These are phyloP conservation scores for Periconia digitata DNA, from an alignment of 2,329 filamentous ascomycete species.

Conservation along the genomic window DNA sequence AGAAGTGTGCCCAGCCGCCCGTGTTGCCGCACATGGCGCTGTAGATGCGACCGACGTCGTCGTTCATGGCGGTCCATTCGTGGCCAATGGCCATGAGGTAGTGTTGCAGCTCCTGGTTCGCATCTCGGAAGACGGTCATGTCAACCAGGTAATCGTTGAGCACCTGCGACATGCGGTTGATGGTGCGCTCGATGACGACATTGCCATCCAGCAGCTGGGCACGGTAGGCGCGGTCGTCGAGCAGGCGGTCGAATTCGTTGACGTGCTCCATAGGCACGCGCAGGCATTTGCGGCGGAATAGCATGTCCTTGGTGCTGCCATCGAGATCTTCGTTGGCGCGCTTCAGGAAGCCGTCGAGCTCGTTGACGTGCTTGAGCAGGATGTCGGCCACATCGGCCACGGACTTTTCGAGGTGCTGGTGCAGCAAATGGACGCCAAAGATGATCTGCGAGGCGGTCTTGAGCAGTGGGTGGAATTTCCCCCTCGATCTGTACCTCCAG, in stretches of 20 bases:
- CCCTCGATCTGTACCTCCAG: slow-evolving; percentile 75
- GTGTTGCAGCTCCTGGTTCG: slow-evolving; percentile 72
- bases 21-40: slow-evolving; percentile 91
- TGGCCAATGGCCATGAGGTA: slow-evolving; percentile 71
- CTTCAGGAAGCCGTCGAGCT: slow-evolving; percentile 89
- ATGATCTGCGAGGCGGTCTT: slow-evolving; percentile 91
- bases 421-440: slow-evolving; percentile 86
- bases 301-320: slow-evolving; percentile 74
- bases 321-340: slow-evolving; percentile 82
- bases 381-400: slow-evolving; percentile 86
- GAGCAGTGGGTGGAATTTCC: slow-evolving; percentile 82
- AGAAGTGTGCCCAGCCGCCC: slow-evolving; percentile 83
- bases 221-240: slow-evolving; percentile 82
- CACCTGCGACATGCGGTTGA: slow-evolving; percentile 73
- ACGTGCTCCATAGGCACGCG: slow-evolving; percentile 82
- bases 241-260: slow-evolving; percentile 80
- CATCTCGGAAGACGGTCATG: slow-evolving; percentile 73
- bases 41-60: slow-evolving; percentile 72
- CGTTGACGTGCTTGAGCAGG: slow-evolving; percentile 87
- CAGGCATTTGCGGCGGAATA: slow-evolving; percentile 70
- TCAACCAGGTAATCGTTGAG: slow-evolving; percentile 80
- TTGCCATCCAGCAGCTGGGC: slow-evolving; percentile 83
- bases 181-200: slow-evolving; percentile 85
- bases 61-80: slow-evolving; percentile 59
- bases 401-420: slow-evolving; percentile 84